Conservation (phyloP, 2,329 filamentous ascomycete species). For the Magnaporthiopsis poae region DNA sequence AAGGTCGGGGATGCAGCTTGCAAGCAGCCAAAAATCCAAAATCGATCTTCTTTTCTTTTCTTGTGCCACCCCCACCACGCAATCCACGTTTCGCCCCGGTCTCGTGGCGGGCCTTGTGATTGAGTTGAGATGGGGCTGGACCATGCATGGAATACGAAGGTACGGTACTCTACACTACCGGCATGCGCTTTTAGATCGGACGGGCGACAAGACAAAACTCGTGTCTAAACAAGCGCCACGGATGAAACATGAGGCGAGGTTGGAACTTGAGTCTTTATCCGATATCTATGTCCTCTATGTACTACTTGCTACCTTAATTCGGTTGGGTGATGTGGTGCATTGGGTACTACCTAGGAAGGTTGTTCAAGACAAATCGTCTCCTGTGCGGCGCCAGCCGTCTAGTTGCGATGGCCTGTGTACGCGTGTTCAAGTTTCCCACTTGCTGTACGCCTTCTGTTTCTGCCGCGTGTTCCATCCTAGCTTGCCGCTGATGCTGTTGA, state of each 20-base stretch:
- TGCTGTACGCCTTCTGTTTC: constrained; percentile 56
- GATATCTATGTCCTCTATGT: neutral
- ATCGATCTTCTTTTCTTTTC: too few relatives aligned
- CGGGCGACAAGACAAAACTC: neutral
- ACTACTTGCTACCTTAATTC: neutral
- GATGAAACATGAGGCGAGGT: neutral
- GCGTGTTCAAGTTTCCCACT: constrained; percentile 28
- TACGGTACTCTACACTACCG: neutral
- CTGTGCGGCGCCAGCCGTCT: too few relatives aligned
- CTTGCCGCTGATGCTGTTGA: constrained; percentile 70
- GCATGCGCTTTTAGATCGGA: neutral
- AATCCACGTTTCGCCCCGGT: too few relatives aligned
- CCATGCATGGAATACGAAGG: too few relatives aligned
- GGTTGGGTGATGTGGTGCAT: neutral
- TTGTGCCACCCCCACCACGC: too few relatives aligned
- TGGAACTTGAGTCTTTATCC: neutral
- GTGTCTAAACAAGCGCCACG: neutral
- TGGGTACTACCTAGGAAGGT: neutral
- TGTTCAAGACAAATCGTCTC: neutral
- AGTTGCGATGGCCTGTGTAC: neutral
- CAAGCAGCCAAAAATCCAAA: too few relatives aligned
- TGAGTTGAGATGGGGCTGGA: too few relatives aligned
- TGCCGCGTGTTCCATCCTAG: constrained; percentile 73
- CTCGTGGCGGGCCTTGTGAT: too few relatives aligned
- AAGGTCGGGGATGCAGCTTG: too few relatives aligned